Conservation (phyloP, 148 eudicot genomes). For the Chenopodium berlandieri region DNA sequence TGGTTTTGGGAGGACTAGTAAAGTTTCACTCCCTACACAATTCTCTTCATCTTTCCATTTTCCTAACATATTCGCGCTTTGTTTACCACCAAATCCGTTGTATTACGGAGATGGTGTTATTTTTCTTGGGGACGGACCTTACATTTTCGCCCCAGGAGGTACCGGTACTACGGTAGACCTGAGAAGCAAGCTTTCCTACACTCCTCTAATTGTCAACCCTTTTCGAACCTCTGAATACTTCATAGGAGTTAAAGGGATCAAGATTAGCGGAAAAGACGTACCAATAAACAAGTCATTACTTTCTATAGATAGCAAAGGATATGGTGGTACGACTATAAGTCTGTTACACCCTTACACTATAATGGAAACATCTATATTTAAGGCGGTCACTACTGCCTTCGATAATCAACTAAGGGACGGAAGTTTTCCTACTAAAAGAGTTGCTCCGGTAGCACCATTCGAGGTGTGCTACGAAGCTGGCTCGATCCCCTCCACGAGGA, state of each 20-base stretch:
- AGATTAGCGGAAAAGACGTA: slow-evolving; percentile 23
- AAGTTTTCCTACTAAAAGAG: slow-evolving; percentile 5
- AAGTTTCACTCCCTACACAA: slow-evolving; percentile 38
- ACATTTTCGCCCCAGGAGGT: background rate
- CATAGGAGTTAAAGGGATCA: slow-evolving; percentile 35
- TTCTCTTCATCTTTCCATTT: slow-evolving; percentile 30
- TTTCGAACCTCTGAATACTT: slow-evolving; percentile 10
- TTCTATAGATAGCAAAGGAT: slow-evolving; percentile 21
- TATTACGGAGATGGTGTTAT: slow-evolving; percentile 20
- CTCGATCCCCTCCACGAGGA: slow-evolving; percentile 4
- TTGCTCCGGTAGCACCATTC: slow-evolving; percentile 34
- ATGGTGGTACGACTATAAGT: slow-evolving; percentile 39
- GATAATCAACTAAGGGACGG: background rate
- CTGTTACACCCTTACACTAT: slow-evolving; percentile 42
- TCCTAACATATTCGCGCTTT: slow-evolving; percentile 38
- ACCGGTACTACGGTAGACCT: background rate
- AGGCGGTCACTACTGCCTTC: slow-evolving; percentile 28
- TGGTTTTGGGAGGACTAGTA: slow-evolving; percentile 37
- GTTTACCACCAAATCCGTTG: slow-evolving; percentile 9
- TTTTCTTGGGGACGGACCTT: slow-evolving; percentile 30
- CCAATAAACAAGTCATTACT: slow-evolving; percentile 29
- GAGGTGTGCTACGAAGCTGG: slow-evolving; percentile 32
- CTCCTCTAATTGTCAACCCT: slow-evolving; percentile 35
- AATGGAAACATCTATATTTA: slow-evolving; percentile 36
- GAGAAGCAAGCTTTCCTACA: slow-evolving; percentile 42